Percentiles rank a stretch among this genome's conserved stretches.
These are phyloP conservation scores for Cytospora piceicola DNA, from an alignment of 2,329 filamentous ascomycete species.

Conservation along the genomic window DNA sequence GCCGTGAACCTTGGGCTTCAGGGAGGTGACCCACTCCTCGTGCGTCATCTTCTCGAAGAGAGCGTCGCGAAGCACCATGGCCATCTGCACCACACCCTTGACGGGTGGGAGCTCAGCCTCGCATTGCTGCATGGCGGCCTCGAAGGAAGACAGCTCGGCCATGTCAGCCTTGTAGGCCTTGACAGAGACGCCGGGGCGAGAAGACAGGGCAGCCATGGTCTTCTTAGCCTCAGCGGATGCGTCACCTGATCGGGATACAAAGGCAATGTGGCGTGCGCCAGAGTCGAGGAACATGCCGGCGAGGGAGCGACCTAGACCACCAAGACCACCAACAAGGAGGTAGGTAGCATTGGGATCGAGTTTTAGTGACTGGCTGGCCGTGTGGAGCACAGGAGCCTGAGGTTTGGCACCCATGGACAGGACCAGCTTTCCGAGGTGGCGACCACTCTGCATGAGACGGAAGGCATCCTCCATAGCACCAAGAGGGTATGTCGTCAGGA, in stretches of 20 bases:
- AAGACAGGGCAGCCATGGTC: not conserved
- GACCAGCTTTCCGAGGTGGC: conserved; percentile 10
- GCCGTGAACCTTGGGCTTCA: conserved; percentile 10
- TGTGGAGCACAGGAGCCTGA: conserved; percentile 21
- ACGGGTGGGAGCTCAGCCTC: not conserved
- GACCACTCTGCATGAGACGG: conserved; percentile 22
- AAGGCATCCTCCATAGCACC: conserved; percentile 26
- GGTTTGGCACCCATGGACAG: conserved; percentile 14
- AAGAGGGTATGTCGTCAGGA: conserved; percentile 23
- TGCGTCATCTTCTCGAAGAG: conserved; percentile 16
- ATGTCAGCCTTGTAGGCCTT: not conserved
- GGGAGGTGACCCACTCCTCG: not conserved
- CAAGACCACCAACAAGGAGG: conserved; percentile 14
- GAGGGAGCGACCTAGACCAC: conserved; percentile 17
- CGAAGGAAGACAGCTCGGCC: not conserved
- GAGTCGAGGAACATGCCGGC: not conserved
- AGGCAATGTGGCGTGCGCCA: conserved; percentile 15
- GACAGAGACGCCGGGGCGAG: not conserved
- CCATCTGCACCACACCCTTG: conserved; percentile 27
- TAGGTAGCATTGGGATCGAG: not conserved
- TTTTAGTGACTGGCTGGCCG: not conserved
- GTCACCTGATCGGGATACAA: conserved; percentile 20
- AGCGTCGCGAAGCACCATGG: conserved; percentile 10
- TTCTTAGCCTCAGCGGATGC: not conserved
- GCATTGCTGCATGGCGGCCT: conserved; percentile 1